These are phyloP conservation scores for Euptelea pleiosperma DNA, from an alignment of 164 flowering plant species.

Conservation along the genomic window DNA sequence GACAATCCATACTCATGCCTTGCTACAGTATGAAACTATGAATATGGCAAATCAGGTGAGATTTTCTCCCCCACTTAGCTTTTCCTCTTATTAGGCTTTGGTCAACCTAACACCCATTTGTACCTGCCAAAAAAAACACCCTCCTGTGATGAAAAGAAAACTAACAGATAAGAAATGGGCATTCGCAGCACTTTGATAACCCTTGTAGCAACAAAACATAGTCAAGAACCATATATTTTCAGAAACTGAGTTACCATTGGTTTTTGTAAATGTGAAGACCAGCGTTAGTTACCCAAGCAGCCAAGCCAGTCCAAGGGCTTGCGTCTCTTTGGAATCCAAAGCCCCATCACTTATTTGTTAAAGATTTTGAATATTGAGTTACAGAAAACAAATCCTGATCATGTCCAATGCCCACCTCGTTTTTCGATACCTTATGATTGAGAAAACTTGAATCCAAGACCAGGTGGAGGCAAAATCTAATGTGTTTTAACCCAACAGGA, in stretches of 20 bases:
- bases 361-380: not conserved
- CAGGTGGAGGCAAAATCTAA: not conserved
- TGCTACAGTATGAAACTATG: constrained; percentile 15
- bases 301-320: not conserved
- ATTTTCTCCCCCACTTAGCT: constrained; percentile 18
- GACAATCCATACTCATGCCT: constrained; percentile 22
- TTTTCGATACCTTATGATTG: not conserved
- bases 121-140: constrained; percentile 8
- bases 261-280: not conserved
- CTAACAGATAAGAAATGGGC: not conserved
- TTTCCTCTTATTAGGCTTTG: constrained; percentile 14
- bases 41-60: constrained; percentile 14
- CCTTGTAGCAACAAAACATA: not conserved
- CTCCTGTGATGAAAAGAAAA: not conserved
- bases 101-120: constrained; percentile 17
- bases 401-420: no score
- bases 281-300: not conserved
- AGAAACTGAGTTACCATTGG: not conserved
- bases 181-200: not conserved
- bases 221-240: not conserved
- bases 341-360: not conserved
- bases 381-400: not conserved
- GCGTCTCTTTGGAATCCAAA: not conserved
- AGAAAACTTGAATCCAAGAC: not conserved
- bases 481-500: not conserved